Base-by-base conservation (phyloP, 2,329 filamentous ascomycete species). In the Dryadomyces quercivorus region DNA sequence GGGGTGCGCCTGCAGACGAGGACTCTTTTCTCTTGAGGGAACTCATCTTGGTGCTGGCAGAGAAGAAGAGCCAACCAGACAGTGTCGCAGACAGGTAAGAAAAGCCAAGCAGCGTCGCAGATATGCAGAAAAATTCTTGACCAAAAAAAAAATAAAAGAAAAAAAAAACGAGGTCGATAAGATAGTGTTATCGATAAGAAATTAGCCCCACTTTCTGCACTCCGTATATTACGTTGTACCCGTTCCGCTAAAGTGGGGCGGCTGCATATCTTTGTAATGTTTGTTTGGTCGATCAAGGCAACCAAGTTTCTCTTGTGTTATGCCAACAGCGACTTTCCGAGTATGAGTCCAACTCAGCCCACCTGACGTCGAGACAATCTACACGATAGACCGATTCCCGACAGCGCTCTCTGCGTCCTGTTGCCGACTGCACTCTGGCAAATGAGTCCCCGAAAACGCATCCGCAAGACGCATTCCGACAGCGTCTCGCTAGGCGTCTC, bases 381-480 rank as follows among this genome's bases (percentile, higher is more conserved):
- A 15, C 12, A 42, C 12, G 16, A 42, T n/a, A 42, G 38, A 13
- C 12, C 38, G 38, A 42, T 42, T 42, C 38, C 12, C 38, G 16
- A 8, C 36, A 40, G 36, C 15, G 36, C 36, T 40, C 36, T 40
- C 10, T 16, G 36, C 46, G 46, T 31, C 8, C 8, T 31, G 26
- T 31, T 31, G 4, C 8, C 26, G 26, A 31, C 26, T 31, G 26
- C 26, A 31, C 26, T 31, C 12, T 44, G 15, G 44, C 56, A 57
- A 59, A 74, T 74, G 71, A 67, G 64, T 61, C 65, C 69, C 50
- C 65, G 70, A 58, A 75, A 75, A 61, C 70, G 70, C 56, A 60
- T 64, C 46, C 68, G 69, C 57, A 67, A 65, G 20, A 68, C 69
- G 54, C 65, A 69, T 51, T 57, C 62, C 44, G 61, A 22, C 12